Percentiles rank a stretch among this genome's conserved stretches.
These are phyloP conservation scores for Stellera chamaejasme DNA, from an alignment of 345 rosid genomes.

Conservation along the genomic window DNA sequence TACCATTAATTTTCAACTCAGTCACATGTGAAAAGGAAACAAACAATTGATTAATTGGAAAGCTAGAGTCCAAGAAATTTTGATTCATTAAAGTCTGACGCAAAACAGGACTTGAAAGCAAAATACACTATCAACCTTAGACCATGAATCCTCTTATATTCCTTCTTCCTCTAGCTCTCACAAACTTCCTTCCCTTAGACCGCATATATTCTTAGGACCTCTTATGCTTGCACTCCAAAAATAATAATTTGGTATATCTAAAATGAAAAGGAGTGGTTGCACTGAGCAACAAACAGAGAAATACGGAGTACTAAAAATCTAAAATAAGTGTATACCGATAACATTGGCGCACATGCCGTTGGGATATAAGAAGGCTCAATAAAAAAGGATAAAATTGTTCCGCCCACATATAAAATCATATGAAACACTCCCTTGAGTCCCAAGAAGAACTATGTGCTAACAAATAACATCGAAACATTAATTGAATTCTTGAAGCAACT, in stretches of 20 bases:
- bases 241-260: no score
- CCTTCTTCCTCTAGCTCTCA: constrained; percentile 84
- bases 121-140: constrained; percentile 22
- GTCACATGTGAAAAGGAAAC: constrained; percentile 4
- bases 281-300: no score
- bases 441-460: no score
- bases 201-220: constrained; percentile 95
- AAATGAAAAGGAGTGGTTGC: background rate
- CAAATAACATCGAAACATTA: no score
- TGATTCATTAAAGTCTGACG: constrained; percentile 16
- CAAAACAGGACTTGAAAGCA: constrained; percentile 17
- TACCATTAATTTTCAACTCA: constrained; percentile 1
- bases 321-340: no score
- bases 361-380: no score
- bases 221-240: constrained; percentile 45
- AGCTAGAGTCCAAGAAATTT: constrained; percentile 34
- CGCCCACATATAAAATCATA: no score
- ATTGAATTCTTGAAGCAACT: no score
- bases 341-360: no score
- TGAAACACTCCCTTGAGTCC: no score
- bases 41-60: constrained; percentile 12
- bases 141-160: constrained; percentile 75
- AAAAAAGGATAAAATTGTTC: no score
- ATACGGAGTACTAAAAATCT: no score
- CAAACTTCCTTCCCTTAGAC: constrained; percentile 83